Percentiles rank a stretch among this genome's conserved stretches.
Conservation (phyloP, 495 filamentous ascomycete genomes). For the Trichoderma parareesei region DNA sequence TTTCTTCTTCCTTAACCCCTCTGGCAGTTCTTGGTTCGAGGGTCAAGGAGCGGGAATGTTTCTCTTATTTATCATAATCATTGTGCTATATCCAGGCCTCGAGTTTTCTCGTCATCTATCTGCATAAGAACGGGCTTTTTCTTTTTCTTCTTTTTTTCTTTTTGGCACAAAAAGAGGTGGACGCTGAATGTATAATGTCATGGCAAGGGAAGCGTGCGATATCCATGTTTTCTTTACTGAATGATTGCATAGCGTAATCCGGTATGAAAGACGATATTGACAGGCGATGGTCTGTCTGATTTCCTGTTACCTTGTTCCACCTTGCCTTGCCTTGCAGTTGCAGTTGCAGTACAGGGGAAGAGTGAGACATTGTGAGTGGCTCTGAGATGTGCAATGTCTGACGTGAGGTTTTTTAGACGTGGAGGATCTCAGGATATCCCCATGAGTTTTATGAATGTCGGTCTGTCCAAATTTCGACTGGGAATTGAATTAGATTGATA, state of each 20-base stretch:
- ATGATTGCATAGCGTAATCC: constrained; percentile 5
- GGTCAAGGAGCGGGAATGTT: background rate
- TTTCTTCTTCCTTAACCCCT: background rate
- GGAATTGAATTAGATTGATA: too few relatives aligned
- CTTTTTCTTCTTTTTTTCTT: too few relatives aligned
- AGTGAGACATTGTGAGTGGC: background rate
- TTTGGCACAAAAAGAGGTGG: background rate
- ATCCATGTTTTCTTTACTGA: too few relatives aligned
- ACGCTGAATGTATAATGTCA: too few relatives aligned
- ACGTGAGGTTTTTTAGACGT: too few relatives aligned
- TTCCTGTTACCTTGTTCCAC: background rate
- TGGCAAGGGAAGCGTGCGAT: too few relatives aligned
- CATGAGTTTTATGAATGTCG: too few relatives aligned
- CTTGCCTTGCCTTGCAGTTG: background rate
- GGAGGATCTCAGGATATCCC: too few relatives aligned
- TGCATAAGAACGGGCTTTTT: background rate
- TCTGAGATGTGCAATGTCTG: background rate
- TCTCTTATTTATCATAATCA: background rate
- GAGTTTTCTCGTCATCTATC: background rate
- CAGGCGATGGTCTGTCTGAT: background rate
- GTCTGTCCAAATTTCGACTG: too few relatives aligned
- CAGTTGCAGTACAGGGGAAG: background rate
- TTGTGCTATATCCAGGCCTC: background rate
- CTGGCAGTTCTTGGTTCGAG: background rate
- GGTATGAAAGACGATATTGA: background rate